A percentile compares a stretch with the other conserved stretches of the same genome.
These are phyloP conservation scores for Tulasnella sp. DNA, from an alignment of 768 basidiomycete species.

Conservation along the genomic window DNA sequence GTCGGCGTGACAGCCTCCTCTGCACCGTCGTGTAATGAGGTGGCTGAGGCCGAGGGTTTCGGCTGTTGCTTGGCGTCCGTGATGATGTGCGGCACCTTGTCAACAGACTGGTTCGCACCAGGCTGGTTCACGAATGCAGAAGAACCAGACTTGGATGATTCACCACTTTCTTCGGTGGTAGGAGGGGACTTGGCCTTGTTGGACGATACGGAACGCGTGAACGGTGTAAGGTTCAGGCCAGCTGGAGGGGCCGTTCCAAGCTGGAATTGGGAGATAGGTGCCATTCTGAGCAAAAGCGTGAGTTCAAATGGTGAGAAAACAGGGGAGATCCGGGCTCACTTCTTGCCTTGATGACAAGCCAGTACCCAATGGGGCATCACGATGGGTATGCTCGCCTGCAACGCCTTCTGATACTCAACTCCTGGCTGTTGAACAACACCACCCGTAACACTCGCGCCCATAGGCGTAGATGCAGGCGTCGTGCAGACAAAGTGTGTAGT, in stretches of 20 bases:
- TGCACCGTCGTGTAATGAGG: conserved; percentile 13
- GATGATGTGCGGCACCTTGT: neutral
- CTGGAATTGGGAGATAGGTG: conserved; percentile 73
- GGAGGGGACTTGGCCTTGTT: conserved; percentile 23
- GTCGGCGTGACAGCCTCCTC: conserved; percentile 17
- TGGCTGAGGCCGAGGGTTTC: neutral
- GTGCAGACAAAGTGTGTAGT: conserved; percentile 98
- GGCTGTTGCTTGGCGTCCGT: conserved; percentile 15
- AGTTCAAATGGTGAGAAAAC: neutral
- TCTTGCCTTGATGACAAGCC: conserved; percentile 75
- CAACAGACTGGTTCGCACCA: conserved; percentile 13
- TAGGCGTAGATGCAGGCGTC: conserved; percentile 57
- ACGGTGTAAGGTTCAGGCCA: conserved; percentile 16
- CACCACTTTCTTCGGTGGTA: conserved; percentile 1
- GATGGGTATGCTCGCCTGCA: conserved; percentile 87
- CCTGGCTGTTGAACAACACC: conserved; percentile 49
- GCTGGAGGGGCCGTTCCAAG: conserved; percentile 41
- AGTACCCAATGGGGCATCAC: conserved; percentile 93
- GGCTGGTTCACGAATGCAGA: conserved; percentile 24
- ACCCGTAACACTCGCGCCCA: conserved; percentile 45
- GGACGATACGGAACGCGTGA: conserved; percentile 24
- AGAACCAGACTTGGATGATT: neutral
- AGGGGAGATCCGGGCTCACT: conserved; percentile 36
- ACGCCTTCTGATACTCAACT: conserved; percentile 87
- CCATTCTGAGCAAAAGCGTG: conserved; percentile 49